Conservation (phyloP, 441 rosid species). For the Euphorbia schlechtendalii region DNA sequence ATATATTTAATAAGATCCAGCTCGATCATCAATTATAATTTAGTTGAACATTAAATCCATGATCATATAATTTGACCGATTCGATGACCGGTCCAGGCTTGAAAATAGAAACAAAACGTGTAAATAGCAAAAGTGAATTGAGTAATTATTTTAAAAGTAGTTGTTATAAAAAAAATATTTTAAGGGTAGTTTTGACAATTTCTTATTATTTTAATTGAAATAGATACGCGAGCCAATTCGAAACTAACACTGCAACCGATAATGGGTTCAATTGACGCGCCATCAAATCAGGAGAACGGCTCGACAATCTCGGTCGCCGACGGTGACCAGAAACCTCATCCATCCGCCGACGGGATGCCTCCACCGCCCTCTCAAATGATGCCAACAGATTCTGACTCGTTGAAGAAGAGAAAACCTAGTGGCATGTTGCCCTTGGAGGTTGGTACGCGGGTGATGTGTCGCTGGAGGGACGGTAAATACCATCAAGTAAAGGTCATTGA, state of each 20-base stretch:
- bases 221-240: slow-evolving; percentile 16
- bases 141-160: too few relatives aligned
- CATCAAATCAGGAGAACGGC: slow-evolving; percentile 39
- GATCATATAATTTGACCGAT: too few relatives aligned
- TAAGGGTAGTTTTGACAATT: too few relatives aligned
- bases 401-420: slow-evolving; percentile 57
- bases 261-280: slow-evolving; percentile 77
- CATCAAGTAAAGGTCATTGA: slow-evolving; percentile 97
- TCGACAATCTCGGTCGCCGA: slow-evolving; percentile 18
- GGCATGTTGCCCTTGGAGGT: slow-evolving; percentile 82
- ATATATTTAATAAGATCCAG: too few relatives aligned
- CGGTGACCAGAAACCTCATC: slow-evolving; percentile 28
- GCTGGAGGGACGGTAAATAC: slow-evolving; percentile 91
- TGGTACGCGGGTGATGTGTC: slow-evolving; percentile 94
- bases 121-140: too few relatives aligned
- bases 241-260: slow-evolving; percentile 7
- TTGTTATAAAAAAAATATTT: too few relatives aligned
- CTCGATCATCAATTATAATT: too few relatives aligned
- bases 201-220: too few relatives aligned
- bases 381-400: slow-evolving; percentile 40
- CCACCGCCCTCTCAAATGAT: slow-evolving; percentile 18
- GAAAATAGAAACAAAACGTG: too few relatives aligned
- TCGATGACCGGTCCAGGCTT: too few relatives aligned
- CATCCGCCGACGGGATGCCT: slow-evolving; percentile 21
- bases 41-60: too few relatives aligned